Evolutionary conservation across 306 rosid species (phyloP).

Genomic region (Casuarina glauca): DNA sequence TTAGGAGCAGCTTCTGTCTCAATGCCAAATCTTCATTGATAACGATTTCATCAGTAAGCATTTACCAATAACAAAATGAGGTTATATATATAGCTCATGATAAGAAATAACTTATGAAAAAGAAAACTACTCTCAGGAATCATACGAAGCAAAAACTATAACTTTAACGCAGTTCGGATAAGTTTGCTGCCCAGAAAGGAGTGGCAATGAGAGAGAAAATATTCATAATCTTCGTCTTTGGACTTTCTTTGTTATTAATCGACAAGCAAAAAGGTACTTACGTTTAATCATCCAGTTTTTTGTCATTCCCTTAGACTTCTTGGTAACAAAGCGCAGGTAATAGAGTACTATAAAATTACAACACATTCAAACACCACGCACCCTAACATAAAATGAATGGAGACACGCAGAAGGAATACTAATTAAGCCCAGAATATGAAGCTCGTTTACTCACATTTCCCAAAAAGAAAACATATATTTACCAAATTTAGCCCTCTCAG

Average conservation of each 20-base stretch:
- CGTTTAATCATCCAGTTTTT: constrained; percentile 10
- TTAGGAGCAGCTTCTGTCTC: neutral
- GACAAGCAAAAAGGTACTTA: neutral
- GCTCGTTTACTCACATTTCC: constrained; percentile 20
- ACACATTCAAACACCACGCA: constrained; percentile 5
- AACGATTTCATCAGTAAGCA: constrained; percentile 25
- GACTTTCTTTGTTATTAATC: neutral
- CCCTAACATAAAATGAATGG: constrained; percentile 36
- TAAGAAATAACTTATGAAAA: neutral
- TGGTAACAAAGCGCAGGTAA: constrained; percentile 29
- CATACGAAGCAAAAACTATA: neutral
- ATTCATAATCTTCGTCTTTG: neutral
- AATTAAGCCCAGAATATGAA: constrained; percentile 11
- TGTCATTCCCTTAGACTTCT: constrained; percentile 8
- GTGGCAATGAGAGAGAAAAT: neutral
- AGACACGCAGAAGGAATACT: constrained; percentile 27
- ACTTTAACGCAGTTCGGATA: neutral
- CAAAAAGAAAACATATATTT: constrained; percentile 26
- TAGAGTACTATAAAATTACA: constrained; percentile 24
- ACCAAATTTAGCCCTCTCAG: constrained; percentile 32
- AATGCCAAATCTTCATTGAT: constrained; percentile 29
- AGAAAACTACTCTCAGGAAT: constrained; percentile 1
- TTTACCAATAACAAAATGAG: constrained; percentile 2
- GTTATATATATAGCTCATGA: constrained; percentile 3
- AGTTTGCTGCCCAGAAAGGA: neutral